A percentile compares a stretch with the other conserved stretches of the same genome.
phyloP scores from a whole-genome alignment of 164 flowering plant species.

The Akebia trifoliata region DNA sequence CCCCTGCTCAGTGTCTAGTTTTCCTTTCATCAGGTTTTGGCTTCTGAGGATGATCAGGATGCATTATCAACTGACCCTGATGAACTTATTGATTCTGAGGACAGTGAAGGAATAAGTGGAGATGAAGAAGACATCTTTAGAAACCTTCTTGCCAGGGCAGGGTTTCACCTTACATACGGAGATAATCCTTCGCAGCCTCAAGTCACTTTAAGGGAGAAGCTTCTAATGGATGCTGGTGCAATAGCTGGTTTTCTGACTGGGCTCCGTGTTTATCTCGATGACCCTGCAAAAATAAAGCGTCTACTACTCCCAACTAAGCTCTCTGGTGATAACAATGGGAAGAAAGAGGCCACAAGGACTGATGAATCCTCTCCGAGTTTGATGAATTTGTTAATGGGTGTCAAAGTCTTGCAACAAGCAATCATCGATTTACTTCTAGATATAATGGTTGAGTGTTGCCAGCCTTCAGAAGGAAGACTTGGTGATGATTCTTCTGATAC shows the following conservation, averaged over 20 bases:
- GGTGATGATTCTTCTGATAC: conserved; percentile 49
- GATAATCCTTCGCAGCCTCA: conserved; percentile 96
- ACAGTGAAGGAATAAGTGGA: conserved; percentile 94
- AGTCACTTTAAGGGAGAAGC: conserved; percentile 90
- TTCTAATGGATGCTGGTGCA: conserved; percentile 98
- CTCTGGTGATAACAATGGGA: conserved; percentile 64
- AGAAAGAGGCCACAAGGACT: conserved; percentile 45
- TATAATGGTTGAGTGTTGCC: conserved; percentile 99
- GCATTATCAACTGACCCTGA: conserved; percentile 96
- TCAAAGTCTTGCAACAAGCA: conserved; percentile 96
- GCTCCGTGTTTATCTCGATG: conserved; percentile 98
- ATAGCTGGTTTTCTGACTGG: conserved; percentile 98
- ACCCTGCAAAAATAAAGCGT: conserved; percentile 95
- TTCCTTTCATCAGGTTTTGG: conserved; percentile 60
- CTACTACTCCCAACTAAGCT: conserved; percentile 95
- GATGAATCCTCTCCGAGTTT: conserved; percentile 89
- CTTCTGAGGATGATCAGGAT: conserved; percentile 98
- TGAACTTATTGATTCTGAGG: conserved; percentile 95
- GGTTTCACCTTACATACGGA: conserved; percentile 91
- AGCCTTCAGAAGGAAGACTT: conserved; percentile 77
- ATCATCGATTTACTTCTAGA: conserved; percentile 91
- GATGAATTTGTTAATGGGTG: conserved; percentile 98
- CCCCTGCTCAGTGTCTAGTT: background rate
- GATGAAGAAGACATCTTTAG: conserved; percentile 98
- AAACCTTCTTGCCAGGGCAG: conserved; percentile 90